Evolutionary conservation across 768 basidiomycete genomes (phyloP).

Genomic region (Leccinum uliginosum): DNA sequence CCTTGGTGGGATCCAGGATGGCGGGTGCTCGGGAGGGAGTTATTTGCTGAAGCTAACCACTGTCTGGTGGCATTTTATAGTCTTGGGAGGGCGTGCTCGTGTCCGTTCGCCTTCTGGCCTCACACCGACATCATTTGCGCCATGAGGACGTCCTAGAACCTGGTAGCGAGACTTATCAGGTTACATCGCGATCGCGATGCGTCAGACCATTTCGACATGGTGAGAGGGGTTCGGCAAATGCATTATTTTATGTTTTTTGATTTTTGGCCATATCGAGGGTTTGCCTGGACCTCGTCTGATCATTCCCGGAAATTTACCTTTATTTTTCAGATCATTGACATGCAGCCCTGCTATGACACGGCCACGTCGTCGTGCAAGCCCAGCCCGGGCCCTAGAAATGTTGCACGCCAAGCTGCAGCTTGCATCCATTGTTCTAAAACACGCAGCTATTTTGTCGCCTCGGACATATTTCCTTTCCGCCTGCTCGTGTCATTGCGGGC

Average conservation of each 20-base stretch:
- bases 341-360: slow-evolving; percentile 13
- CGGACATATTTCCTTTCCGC: slow-evolving; percentile 5
- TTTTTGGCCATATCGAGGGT: slow-evolving; percentile 27
- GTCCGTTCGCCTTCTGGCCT: slow-evolving; percentile 10
- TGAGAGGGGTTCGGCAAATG: slow-evolving; percentile 26
- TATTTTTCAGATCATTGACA: slow-evolving; percentile 20
- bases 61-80: slow-evolving; percentile 23
- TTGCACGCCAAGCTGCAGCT: slow-evolving; percentile 5
- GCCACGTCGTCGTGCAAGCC: slow-evolving; percentile 7
- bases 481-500: slow-evolving; percentile 9
- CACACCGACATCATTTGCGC: slow-evolving; percentile 9
- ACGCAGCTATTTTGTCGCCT: slow-evolving; percentile 5
- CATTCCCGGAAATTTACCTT: slow-evolving; percentile 21
- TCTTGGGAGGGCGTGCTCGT: slow-evolving; percentile 14
- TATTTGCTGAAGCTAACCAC: slow-evolving; percentile 14
- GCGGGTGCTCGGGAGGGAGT: slow-evolving; percentile 6
- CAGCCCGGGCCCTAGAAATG: slow-evolving; percentile 6
- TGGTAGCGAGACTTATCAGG: slow-evolving; percentile 22
- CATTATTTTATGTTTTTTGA: slow-evolving; percentile 20
- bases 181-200: slow-evolving; percentile 26
- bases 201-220: slow-evolving; percentile 15
- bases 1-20: slow-evolving; percentile 1
- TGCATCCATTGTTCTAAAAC: slow-evolving; percentile 9
- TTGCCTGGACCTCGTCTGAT: slow-evolving; percentile 19
- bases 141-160: slow-evolving; percentile 21